These are phyloP conservation scores for Cokeromyces recurvatus DNA, from an alignment of 371 early-diverging fungal genomes.

Conservation along the genomic window DNA sequence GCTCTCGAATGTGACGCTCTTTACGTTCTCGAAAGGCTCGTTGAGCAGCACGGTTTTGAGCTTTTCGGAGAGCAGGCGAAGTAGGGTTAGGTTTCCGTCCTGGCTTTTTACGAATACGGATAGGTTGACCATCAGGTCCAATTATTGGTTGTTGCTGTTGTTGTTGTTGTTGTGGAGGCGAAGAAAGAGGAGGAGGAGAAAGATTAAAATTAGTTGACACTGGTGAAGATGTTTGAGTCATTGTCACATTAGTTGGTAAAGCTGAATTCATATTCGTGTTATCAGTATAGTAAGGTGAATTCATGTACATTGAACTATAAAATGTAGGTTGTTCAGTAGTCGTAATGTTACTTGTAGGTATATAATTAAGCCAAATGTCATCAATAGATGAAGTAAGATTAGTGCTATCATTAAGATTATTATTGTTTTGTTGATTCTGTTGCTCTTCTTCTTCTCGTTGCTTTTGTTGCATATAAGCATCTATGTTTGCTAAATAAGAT, in stretches of 20 bases:
- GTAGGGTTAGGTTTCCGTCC: conserved; percentile 79
- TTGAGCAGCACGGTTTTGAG: conserved; percentile 79
- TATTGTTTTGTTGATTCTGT: background rate
- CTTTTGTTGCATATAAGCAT: conserved; percentile 13
- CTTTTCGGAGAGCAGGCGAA: conserved; percentile 66
- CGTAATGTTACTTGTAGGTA: no score
- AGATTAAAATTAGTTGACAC: background rate
- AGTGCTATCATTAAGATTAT: no score
- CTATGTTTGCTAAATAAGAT: conserved; percentile 16
- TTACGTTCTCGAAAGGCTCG: conserved; percentile 79
- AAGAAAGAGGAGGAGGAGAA: background rate
- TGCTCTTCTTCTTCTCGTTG: conserved; percentile 1
- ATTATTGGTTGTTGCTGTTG: no score
- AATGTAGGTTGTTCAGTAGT: background rate
- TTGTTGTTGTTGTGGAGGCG: no score
- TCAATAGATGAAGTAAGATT: no score
- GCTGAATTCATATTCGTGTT: no score
- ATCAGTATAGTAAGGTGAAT: no score
- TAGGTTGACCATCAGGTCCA: conserved; percentile 7
- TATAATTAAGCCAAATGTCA: no score
- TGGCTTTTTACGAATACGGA: conserved; percentile 60
- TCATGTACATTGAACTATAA: background rate
- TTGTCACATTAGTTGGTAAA: no score
- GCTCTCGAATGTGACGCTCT: conserved; percentile 58
- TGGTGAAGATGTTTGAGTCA: no score